phyloP scores from a whole-genome alignment of 2,329 filamentous ascomycete genomes.

The Zymoseptoria passerinii region DNA sequence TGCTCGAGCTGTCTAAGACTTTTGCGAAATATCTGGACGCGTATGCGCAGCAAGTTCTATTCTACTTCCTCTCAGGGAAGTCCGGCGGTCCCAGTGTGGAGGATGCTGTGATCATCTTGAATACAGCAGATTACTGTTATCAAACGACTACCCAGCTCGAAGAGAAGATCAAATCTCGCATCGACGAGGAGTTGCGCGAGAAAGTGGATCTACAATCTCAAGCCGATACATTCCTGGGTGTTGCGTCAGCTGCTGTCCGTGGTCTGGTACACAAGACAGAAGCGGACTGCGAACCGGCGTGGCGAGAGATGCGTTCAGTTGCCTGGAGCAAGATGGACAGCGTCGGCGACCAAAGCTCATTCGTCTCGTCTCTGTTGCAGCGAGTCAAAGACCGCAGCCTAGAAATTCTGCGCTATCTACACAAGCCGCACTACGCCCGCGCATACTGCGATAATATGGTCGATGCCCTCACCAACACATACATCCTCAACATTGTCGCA shows the following conservation, averaged over 20 bases:
- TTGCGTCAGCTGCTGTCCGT: conserved; percentile 79
- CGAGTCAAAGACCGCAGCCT: conserved; percentile 62
- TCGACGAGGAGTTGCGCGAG: conserved; percentile 67
- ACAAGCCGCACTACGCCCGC: conserved; percentile 87
- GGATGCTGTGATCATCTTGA: conserved; percentile 77
- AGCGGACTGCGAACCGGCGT: conserved; percentile 70
- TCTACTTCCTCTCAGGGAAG: conserved; percentile 60
- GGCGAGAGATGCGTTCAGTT: conserved; percentile 95
- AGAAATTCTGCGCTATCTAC: conserved; percentile 67
- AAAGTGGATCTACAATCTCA: conserved; percentile 86
- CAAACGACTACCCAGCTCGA: conserved; percentile 86
- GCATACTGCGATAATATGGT: conserved; percentile 96
- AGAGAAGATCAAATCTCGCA: conserved; percentile 84
- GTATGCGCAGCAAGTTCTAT: conserved; percentile 86
- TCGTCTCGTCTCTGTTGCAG: conserved; percentile 72
- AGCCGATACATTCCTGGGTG: conserved; percentile 89
- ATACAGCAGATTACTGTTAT: conserved; percentile 97
- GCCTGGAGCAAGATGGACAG: conserved; percentile 91
- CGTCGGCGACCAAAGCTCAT: conserved; percentile 88
- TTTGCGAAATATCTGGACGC: conserved; percentile 91
- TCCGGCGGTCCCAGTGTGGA: conserved; percentile 55
- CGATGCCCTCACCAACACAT: conserved; percentile 71
- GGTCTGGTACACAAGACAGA: conserved; percentile 79
- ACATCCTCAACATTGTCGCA: conserved; percentile 75
- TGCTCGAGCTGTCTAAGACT: conserved; percentile 75